phyloP scores from a whole-genome alignment of 169 alveolate genomes.

The Prorocentrum cordatum region DNA sequence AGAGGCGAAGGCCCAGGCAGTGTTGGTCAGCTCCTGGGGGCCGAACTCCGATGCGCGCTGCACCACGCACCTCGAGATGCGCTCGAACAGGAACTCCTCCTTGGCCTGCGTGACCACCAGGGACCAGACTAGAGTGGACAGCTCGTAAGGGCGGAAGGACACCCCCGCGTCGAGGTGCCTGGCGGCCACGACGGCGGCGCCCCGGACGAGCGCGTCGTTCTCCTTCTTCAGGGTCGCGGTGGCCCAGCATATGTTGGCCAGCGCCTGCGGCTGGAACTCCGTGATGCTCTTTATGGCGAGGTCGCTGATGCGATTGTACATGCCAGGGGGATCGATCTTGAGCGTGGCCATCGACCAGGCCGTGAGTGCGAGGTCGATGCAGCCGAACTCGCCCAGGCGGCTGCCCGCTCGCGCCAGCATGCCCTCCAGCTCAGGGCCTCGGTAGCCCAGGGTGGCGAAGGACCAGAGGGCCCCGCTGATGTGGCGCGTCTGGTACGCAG shows the following conservation, averaged over 20 bases:
- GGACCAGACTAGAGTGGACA: constrained; percentile 5
- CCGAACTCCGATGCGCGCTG: constrained; percentile 32
- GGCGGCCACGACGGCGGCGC: background rate
- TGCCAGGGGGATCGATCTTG: background rate
- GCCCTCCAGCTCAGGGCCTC: background rate
- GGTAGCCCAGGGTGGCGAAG: constrained; percentile 50
- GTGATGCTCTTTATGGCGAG: background rate
- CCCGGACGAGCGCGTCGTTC: background rate
- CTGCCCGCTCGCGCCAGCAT: no score
- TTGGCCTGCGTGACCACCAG: constrained; percentile 52
- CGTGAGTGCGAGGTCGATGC: constrained; percentile 30
- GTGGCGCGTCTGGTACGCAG: constrained; percentile 44
- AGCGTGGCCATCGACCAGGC: constrained; percentile 57
- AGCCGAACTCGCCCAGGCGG: constrained; percentile 8
- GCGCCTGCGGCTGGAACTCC: constrained; percentile 51
- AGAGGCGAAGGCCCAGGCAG: constrained; percentile 51
- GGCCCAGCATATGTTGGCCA: constrained; percentile 57
- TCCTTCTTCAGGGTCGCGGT: constrained; percentile 39
- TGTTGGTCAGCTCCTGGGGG: constrained; percentile 62
- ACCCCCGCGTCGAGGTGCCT: constrained; percentile 9
- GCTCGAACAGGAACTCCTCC: constrained; percentile 36
- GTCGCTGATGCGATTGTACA: constrained; percentile 45
- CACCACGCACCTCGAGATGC: constrained; percentile 34
- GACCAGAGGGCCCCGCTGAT: constrained; percentile 52
- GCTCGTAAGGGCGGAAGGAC: background rate